Evolutionary conservation across 2,329 filamentous ascomycete species (phyloP), one percentile per base, ranked within the genome.

Genomic region (Claviceps sp.): DNA sequence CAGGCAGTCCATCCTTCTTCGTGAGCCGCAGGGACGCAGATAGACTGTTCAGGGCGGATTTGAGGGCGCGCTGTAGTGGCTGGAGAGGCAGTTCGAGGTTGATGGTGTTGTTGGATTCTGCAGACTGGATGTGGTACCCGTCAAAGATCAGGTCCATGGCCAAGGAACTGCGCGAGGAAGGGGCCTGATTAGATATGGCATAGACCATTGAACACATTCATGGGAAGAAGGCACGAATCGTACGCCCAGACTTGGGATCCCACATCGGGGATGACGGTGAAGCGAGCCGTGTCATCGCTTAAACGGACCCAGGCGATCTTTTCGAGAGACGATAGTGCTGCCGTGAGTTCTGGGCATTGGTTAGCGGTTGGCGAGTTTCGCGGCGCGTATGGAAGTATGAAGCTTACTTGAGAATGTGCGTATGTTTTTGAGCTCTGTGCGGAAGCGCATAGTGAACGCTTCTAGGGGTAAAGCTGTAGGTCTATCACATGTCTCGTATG

Each of bases 201-300:
- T 18, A 37, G 20, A n/a, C 40, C 36, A 44, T 14, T 18, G 3
- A 14, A 20, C 14, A 4, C 36, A 16, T 22, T 40, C 20, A 18
- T 8, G 45, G 26, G 4, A 16, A 38, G 45, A 47, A 30, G 20
- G 13, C 45, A 81, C 20, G 40, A 5, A n/a, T 30, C 83, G 64
- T 76, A 90, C 76, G 89, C 88, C 93, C 93, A 98, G 51, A 97
- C 91, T 74, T 97, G 91, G 8, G 89, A 94, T 54, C 93, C 91
- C 62, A 87, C 85, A 65, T 96, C 89, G 1, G 93, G 90, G 56
- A 97, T 91, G 62, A 97, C 87, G 54, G 93, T 97, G 71, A 98
- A 95, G 60, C 90, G 89, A 52, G 91, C 84, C 52, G 84, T 84
- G 54, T 90, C 84, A 70, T 94, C 81, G 70, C 91, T 88, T 37